Conservation (phyloP, 192 early-diverging fungal species). For the Backusella tuberculispora region DNA sequence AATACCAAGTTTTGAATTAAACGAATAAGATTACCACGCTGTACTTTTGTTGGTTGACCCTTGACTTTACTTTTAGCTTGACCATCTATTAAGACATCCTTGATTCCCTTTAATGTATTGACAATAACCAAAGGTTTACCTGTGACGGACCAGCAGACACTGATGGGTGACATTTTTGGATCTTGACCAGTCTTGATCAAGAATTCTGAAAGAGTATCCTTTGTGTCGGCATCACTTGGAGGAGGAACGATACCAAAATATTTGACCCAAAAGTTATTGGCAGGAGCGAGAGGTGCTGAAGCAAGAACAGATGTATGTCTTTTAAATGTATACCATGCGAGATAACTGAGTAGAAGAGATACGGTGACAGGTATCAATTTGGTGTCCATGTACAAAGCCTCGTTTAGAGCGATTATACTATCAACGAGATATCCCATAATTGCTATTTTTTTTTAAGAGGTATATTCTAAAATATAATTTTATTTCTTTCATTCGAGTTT, state of each 20-base stretch:
- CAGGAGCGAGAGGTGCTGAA: constrained; percentile 13
- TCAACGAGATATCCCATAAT: background rate
- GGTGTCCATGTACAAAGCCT: background rate
- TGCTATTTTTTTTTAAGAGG: background rate
- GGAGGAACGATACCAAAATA: constrained; percentile 37
- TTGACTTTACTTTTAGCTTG: constrained; percentile 31
- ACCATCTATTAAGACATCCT: constrained; percentile 39
- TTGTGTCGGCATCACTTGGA: constrained; percentile 25
- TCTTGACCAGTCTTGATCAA: constrained; percentile 30
- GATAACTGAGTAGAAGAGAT: background rate
- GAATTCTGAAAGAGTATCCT: constrained; percentile 32
- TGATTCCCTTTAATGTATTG: constrained; percentile 37
- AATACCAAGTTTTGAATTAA: constrained; percentile 39
- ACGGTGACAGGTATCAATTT: background rate
- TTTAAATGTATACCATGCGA: constrained; percentile 3
- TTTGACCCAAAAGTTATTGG: constrained; percentile 29
- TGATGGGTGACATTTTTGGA: constrained; percentile 13
- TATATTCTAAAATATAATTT: background rate
- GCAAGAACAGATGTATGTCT: constrained; percentile 24
- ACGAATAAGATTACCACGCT: constrained; percentile 37
- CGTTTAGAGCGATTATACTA: background rate
- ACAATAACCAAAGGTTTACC: constrained; percentile 39
- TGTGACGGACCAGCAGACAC: constrained; percentile 34
- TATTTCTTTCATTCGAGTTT: too few relatives aligned
- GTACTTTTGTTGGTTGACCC: constrained; percentile 11